Percentiles rank a stretch among this genome's conserved stretches.
Evolutionary conservation across 164 flowering plant genomes (phyloP).

Genomic region (Amborella trichopoda): DNA sequence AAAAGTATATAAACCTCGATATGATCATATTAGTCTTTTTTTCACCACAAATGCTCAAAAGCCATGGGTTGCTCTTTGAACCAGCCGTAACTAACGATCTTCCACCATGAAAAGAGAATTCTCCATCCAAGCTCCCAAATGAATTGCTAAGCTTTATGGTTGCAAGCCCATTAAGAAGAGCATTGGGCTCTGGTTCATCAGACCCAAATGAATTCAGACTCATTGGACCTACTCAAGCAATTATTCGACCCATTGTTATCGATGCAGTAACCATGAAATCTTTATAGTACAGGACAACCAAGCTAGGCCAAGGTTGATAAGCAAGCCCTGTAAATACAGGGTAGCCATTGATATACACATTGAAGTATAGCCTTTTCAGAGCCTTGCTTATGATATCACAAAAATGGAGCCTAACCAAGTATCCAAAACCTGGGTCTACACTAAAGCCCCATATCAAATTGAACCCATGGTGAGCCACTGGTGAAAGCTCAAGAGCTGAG

Average conservation of each 20-base stretch:
- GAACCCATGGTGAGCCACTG: conserved; percentile 35
- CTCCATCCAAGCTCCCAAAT: conserved; percentile 62
- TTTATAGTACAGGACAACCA: conserved; percentile 48
- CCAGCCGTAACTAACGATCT: too few relatives aligned
- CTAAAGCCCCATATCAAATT: conserved; percentile 56
- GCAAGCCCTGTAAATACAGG: conserved; percentile 41
- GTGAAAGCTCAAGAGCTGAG: conserved; percentile 42
- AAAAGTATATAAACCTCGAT: too few relatives aligned
- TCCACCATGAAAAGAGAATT: too few relatives aligned
- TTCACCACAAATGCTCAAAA: too few relatives aligned
- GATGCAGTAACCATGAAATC: conserved; percentile 47
- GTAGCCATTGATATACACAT: conserved; percentile 55
- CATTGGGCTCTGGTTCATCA: conserved; percentile 30
- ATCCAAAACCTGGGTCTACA: conserved; percentile 24
- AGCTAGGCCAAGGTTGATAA: conserved; percentile 25
- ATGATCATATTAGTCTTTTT: too few relatives aligned
- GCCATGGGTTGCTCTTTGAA: too few relatives aligned
- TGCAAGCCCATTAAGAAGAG: conserved; percentile 60
- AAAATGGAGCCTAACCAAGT: conserved; percentile 62
- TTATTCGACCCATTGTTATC: conserved; percentile 17
- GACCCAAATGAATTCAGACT: too few relatives aligned
- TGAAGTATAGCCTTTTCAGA: conserved; percentile 54
- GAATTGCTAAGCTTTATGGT: conserved; percentile 61
- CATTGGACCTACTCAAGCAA: conserved; percentile 45
- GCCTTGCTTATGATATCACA: conserved; percentile 74